Base-by-base conservation (phyloP, 202 grass and related monocot species). In the Setaria italica region DNA sequence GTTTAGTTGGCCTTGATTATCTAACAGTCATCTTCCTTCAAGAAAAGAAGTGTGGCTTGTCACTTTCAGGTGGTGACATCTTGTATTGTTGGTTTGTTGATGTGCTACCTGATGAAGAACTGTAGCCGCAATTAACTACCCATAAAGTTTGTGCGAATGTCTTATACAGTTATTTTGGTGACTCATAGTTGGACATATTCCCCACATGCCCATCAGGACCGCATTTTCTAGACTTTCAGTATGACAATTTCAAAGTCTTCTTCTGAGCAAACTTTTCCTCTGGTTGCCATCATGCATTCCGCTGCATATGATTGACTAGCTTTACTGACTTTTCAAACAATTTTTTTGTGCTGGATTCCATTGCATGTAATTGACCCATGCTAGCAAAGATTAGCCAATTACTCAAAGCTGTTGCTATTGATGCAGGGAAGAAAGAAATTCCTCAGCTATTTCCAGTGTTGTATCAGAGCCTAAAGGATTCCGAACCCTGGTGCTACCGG, bases 371-470 rank as follows among this genome's bases (percentile, higher is more conserved):
- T 78, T 62, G 74, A 65, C 32, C 8, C 5, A 0, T 17, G 62
- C 39, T 45, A 3, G 30, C 32, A 13, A 62, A 12, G 30, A 7
- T 51, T 82, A 35, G 53, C 56, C 2, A 29, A 9, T 78, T 42
- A 54, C 53, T 68, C 14, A 50, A 63, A 63, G 63, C n/a, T 49
- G 2, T 59, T 80, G 65, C 48, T 70, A 45, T 78, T 72, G n/a
- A 42, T 92, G 90, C 88, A 95, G 93, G 90, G 91, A 69, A 92
- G 84, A 85, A 95, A 95, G 91, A 95, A 94, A 84, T 89, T 97
- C 70, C 81, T 94, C 49, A 94, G 90, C 70, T 97, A 92, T 87
- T 97, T 97, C 84, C 94, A 94, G 11, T 94, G 94, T 33, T 97
- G 94, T 82, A 92, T 89, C 84, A 88, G 90, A 68, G 90, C 92